Conservation (phyloP, 2,329 filamentous ascomycete species). For the Massarina eburnea region DNA sequence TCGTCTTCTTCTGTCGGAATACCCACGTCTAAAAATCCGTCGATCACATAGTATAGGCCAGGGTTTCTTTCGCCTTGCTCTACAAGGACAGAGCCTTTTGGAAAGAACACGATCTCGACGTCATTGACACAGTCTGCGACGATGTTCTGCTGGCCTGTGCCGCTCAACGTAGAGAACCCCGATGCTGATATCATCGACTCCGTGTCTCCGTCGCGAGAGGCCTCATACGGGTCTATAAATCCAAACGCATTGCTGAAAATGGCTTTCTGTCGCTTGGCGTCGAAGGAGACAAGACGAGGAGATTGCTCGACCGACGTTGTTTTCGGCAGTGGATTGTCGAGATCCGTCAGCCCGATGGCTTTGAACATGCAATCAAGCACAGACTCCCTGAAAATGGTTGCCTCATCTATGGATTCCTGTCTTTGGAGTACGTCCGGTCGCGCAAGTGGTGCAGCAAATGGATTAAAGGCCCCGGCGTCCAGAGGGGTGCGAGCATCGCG, state of each 20-base stretch:
- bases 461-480: slow-evolving; percentile 46
- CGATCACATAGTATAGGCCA: slow-evolving; percentile 94
- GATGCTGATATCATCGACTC: slow-evolving; percentile 72
- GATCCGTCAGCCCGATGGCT: slow-evolving; percentile 78
- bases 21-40: slow-evolving; percentile 93
- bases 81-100: slow-evolving; percentile 88
- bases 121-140: slow-evolving; percentile 86
- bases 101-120: slow-evolving; percentile 96
- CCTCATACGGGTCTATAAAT: slow-evolving; percentile 83
- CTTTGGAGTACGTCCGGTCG: slow-evolving; percentile 58
- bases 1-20: slow-evolving; percentile 70
- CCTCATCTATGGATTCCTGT: slow-evolving; percentile 83
- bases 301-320: slow-evolving; percentile 78
- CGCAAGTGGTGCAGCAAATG: slow-evolving; percentile 38
- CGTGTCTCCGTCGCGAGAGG: slow-evolving; percentile 75
- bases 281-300: slow-evolving; percentile 79
- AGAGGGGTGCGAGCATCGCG: slow-evolving; percentile 50
- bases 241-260: slow-evolving; percentile 87
- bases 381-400: slow-evolving; percentile 82
- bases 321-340: slow-evolving; percentile 65
- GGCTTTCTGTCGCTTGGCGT: slow-evolving; percentile 77
- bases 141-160: slow-evolving; percentile 64
- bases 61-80: slow-evolving; percentile 98
- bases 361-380: slow-evolving; percentile 96
- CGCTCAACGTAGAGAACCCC: slow-evolving; percentile 50